Percentiles rank a stretch among this genome's conserved stretches.
Conservation (phyloP, 805 yeast species). For the Wickerhamomyces bisporus region DNA sequence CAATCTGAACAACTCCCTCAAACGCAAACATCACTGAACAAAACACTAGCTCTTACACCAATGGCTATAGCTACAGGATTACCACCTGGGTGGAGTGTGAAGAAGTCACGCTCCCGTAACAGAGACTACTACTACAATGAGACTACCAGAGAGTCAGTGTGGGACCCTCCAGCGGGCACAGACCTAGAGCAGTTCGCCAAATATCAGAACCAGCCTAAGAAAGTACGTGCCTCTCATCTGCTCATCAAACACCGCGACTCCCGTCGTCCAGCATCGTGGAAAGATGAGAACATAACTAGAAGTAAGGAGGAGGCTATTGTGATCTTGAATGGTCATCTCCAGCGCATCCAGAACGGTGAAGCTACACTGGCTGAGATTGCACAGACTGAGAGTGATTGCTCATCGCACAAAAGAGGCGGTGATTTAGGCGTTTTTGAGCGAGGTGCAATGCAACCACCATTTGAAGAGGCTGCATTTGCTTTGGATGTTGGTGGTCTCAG, state of each 20-base stretch:
- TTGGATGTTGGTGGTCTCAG: conserved; percentile 80
- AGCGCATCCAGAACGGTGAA: conserved; percentile 58
- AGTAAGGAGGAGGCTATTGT: conserved; percentile 79
- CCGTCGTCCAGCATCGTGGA: conserved; percentile 92
- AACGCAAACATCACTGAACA: too few species aligned
- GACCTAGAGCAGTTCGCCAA: conserved; percentile 52
- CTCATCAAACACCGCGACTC: conserved; percentile 78
- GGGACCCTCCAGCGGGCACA: conserved; percentile 91
- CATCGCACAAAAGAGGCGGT: conserved; percentile 82
- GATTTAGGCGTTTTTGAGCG: conserved; percentile 85
- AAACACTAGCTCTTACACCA: too few species aligned
- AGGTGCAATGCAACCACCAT: conserved; percentile 94
- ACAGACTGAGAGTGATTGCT: conserved; percentile 79
- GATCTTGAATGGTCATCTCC: conserved; percentile 51
- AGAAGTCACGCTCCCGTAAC: conserved; percentile 71
- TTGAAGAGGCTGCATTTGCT: conserved; percentile 82
- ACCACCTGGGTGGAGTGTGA: conserved; percentile 81
- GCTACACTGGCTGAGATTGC: conserved; percentile 69
- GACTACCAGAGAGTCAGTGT: conserved; percentile 64
- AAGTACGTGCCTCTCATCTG: conserved; percentile 77
- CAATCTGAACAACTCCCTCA: too few species aligned
- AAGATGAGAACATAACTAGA: conserved; percentile 67
- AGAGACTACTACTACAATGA: conserved; percentile 80
- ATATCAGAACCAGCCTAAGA: conserved; percentile 58
- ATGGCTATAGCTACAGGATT: conserved; percentile 55